Evolutionary conservation across 2,329 filamentous ascomycete genomes (phyloP).

Genomic region (Penicillium verrucosum): DNA sequence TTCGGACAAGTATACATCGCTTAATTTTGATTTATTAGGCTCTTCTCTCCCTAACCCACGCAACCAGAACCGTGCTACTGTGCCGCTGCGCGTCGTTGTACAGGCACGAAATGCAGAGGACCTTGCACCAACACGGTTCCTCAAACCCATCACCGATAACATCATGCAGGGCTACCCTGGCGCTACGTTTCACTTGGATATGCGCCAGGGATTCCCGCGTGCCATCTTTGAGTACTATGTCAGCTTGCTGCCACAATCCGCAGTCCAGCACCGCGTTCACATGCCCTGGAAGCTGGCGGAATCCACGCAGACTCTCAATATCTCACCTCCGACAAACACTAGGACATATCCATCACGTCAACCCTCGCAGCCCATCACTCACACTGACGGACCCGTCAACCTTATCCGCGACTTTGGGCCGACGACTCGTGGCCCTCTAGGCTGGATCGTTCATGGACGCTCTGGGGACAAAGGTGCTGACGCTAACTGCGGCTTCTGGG

Average conservation of each 20-base stretch:
- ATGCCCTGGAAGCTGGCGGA: slow-evolving; percentile 27
- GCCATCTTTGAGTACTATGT: slow-evolving; percentile 34
- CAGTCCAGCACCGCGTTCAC: slow-evolving; percentile 26
- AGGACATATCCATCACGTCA: slow-evolving; percentile 20
- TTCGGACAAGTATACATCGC: slow-evolving; percentile 28
- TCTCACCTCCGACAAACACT: slow-evolving; percentile 20
- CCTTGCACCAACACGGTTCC: slow-evolving; percentile 33
- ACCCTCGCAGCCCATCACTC: slow-evolving; percentile 21
- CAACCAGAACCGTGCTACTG: slow-evolving; percentile 45
- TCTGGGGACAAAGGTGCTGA: slow-evolving; percentile 47
- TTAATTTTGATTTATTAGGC: slow-evolving; percentile 36
- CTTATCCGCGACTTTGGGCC: slow-evolving; percentile 24
- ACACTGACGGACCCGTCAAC: slow-evolving; percentile 10
- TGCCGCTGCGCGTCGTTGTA: slow-evolving; percentile 42
- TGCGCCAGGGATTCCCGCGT: slow-evolving; percentile 34
- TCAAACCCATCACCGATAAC: slow-evolving; percentile 39
- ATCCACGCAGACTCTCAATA: slow-evolving; percentile 17
- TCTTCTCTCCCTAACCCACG: slow-evolving; percentile 30
- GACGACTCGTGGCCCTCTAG: slow-evolving; percentile 28
- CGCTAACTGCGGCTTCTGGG: slow-evolving; percentile 49
- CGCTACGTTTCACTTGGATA: slow-evolving; percentile 34
- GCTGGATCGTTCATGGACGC: slow-evolving; percentile 36
- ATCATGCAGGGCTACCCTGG: slow-evolving; percentile 43
- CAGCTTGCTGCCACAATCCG: slow-evolving; percentile 26
- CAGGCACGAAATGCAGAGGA: slow-evolving; percentile 45